These are phyloP conservation scores for Aspergillus baeticus DNA, from an alignment of 495 filamentous ascomycete genomes.

Conservation along the genomic window DNA sequence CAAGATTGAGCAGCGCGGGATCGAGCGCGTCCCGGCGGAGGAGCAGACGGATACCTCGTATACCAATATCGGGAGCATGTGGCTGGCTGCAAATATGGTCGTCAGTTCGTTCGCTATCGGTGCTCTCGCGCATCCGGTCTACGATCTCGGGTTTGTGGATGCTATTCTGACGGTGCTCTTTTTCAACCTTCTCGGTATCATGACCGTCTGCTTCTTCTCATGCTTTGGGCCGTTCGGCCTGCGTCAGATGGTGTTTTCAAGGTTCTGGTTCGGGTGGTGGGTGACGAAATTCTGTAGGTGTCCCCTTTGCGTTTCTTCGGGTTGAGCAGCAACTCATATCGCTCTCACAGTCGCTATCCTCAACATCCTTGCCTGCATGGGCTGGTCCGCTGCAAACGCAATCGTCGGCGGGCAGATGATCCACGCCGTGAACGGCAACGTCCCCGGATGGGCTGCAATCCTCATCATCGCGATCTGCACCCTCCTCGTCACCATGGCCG, in stretches of 20 bases:
- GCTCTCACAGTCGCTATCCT: conserved; percentile 59
- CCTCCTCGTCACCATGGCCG: conserved; percentile 68
- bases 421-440: conserved; percentile 67
- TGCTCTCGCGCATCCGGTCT: conserved; percentile 65
- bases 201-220: conserved; percentile 77
- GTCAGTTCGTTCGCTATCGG: conserved; percentile 81
- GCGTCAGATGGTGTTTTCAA: conserved; percentile 82
- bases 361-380: conserved; percentile 74
- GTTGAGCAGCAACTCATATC: neutral
- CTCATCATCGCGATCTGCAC: conserved; percentile 73
- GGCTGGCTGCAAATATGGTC: conserved; percentile 83
- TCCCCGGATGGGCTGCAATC: conserved; percentile 76
- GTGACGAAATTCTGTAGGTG: conserved; percentile 68
- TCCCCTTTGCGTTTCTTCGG: neutral
- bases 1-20: conserved; percentile 75
- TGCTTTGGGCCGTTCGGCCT: conserved; percentile 82
- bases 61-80: conserved; percentile 73
- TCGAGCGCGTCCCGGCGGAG: conserved; percentile 74
- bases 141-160: conserved; percentile 71
- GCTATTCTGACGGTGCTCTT: conserved; percentile 75
- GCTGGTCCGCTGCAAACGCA: conserved; percentile 73
- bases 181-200: conserved; percentile 72
- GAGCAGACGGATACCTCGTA: conserved; percentile 68
- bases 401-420: conserved; percentile 84
- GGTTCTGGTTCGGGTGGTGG: conserved; percentile 78